Percentiles rank a stretch among this genome's conserved stretches.
Conservation (phyloP, 306 rosid genomes). For the Carpinus fangiana region DNA sequence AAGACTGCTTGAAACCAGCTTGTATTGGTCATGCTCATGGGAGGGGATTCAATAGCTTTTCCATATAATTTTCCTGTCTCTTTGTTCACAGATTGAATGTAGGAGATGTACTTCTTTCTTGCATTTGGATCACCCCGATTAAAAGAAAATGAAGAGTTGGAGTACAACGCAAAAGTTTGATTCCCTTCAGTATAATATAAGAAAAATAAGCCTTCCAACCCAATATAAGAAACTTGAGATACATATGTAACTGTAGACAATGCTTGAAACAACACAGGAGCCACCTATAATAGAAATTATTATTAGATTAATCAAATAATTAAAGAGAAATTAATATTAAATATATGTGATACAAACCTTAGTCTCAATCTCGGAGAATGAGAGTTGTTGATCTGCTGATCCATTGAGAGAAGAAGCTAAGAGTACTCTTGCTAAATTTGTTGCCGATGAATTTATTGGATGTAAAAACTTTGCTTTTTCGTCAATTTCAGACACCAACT, state of each 20-base stretch:
- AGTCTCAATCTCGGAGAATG: constrained; percentile 20
- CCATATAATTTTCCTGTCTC: constrained; percentile 46
- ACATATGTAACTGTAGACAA: constrained; percentile 44
- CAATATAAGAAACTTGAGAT: constrained; percentile 50
- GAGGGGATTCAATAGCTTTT: constrained; percentile 25
- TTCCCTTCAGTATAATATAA: constrained; percentile 35
- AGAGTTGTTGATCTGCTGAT: background rate
- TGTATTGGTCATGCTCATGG: constrained; percentile 14
- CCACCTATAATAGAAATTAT: constrained; percentile 34
- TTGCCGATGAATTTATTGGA: constrained; percentile 10
- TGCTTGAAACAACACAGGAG: constrained; percentile 53
- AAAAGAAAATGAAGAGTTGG: constrained; percentile 41
- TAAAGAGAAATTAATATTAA: background rate
- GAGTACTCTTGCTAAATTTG: constrained; percentile 8
- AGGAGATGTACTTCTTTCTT: constrained; percentile 14
- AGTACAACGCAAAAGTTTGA: constrained; percentile 45
- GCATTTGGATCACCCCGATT: background rate
- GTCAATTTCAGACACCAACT: constrained; percentile 14
- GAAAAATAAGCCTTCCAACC: constrained; percentile 48
- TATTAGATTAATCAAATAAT: background rate
- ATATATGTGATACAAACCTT: constrained; percentile 6
- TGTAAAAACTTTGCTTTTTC: constrained; percentile 9
- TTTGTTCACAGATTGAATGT: constrained; percentile 35
- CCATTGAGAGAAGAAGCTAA: constrained; percentile 12
- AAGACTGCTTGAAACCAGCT: constrained; percentile 34